Evolutionary conservation across 805 yeast species (phyloP), one percentile per base, ranked within the genome.

Genomic region (Candida dajiaensis): DNA sequence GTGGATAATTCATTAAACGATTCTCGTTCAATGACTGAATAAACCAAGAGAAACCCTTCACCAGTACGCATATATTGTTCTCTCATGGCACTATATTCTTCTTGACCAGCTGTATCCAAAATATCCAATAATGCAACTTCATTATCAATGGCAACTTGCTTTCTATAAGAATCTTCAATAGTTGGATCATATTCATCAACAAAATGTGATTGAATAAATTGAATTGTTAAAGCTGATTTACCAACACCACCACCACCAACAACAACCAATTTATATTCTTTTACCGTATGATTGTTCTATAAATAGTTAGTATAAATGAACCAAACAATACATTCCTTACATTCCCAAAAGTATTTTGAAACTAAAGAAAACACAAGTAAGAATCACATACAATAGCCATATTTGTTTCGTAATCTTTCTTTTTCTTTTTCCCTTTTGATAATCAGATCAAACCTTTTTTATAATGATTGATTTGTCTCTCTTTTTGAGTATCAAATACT

Each of bases 231-330:
- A 6, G 99, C 98, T 21, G 95, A 85, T 67, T 94, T 94, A 69
- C 99, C 99, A 46, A 94, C 99, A 69, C 97, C 97, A 63, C 98
- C 98, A 36, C 97, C 97, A 47, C 98, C 99, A 47, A 92, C 97
- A 40, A 92, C 97, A 5, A 94, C 99, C 49, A 94, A 70, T 64
- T 95, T 89, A 65, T 83, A 92, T 67, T 90, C 97, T 66, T 85
- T 77, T 47, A 78, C 73, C 40, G 65, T 67, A 38, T 58, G 62
- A 42, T 49, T 57, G 54, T 56, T 19, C 16, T 13, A 20, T 19
- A 7, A 6, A 7, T 36, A 13, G n/a, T 36, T 36, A 20, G 19
- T 36, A 20, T 6, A 19, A 35, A 15, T 7, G 6, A 22, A 22
- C 25, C 25, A 22, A 22, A 22, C 6, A 9, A 9, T 22, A n/a